Evolutionary conservation across 768 basidiomycete genomes (phyloP), one percentile per base, ranked within the genome.

Genomic region (Boletus rufocinnamomeus): DNA sequence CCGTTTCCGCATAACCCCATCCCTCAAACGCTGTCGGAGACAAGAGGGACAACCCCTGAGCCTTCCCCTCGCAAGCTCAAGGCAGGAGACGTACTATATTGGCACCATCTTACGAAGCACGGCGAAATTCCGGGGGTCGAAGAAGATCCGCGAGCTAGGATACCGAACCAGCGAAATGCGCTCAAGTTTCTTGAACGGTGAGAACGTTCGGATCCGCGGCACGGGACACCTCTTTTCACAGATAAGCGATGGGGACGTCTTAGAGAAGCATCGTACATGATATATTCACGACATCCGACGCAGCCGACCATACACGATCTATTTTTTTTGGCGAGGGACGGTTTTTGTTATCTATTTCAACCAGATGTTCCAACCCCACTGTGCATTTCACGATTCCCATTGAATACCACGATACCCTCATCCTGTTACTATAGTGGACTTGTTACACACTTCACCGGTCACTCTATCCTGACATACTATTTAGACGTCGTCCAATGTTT

Each of bases 51-150:
- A 9, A 58, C 56, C 14, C 58, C 63, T 30, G 71, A 71, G 46
- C 54, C 75, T 40, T 58, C 52, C 56, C 71, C 72, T 38, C 75
- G 74, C 56, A 76, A 71, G 49, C 80, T 87, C 34, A 77, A 74
- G 64, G 75, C 78, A 11, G 89, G 89, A 23, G 87, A 89, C 60
- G 67, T 84, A 11, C 74, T 91, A 19, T 89, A 80, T 66, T 92
- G 89, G 89, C 88, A 91, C 68, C 85, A 91, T 63, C 84, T 91
- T 58, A 71, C 79, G 49, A 83, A 82, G 62, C 81, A 79, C 58
- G 89, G 89, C 14, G 89, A 91, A 71, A 87, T 89, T 58, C 84
- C 87, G 41, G 86, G 82, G 28, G 86, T 88, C 11, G 71, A 70
- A 51, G 84, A 91, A 59, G 84, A 90, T 70, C 66, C 77, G 38